Base-by-base conservation (phyloP, 2,329 filamentous ascomycete species). In the Triangularia verruculosa region DNA sequence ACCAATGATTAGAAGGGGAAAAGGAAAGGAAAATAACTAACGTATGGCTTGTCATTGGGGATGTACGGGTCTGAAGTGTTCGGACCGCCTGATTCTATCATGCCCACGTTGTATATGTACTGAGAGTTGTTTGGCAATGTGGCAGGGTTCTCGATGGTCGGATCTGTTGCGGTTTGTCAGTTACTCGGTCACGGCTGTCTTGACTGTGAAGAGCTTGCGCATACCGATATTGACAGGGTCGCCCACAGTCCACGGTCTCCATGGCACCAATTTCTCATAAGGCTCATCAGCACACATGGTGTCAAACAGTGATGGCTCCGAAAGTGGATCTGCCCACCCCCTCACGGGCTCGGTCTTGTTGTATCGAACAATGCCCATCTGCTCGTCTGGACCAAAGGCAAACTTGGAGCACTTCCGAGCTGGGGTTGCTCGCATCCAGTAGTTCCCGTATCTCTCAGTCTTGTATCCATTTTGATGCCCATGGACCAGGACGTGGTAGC, bases 401-500 rank as follows among this genome's bases (percentile, higher is more conserved):
- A 59, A 58, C 27, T 57, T 57, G 30, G 22, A 54, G 55, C 61
- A 62, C 3, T 52, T 51, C 2, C 34, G 13, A 22, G 55, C 54
- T 3, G 61, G 32, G 0, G 47, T 39, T 2, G 57, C 55, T 9
- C 65, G 32, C 32, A 63, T 58, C 63, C 61, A 65, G 63, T 64
- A 62, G 52, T 64, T 57, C 1, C 56, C 61, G 11, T 39, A 60
- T 51, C 58, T 27, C 32, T 62, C 61, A 2, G n/a, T 20, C 11
- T 43, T 22, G 12, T 52, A 57, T 1, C 53, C 25, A 13, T 30
- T 15, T 28, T 43, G 4, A 34, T 17, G 20, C 43, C 39, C 59
- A 12, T 62, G 47, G 20, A 64, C 51, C 5, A 67, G 39, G 27
- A 66, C 63, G 22, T 65, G 57, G 43, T 64, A 66, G 11, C 66